Base-by-base conservation (phyloP, 768 basidiomycete genomes). In the Hericium alpestre region DNA sequence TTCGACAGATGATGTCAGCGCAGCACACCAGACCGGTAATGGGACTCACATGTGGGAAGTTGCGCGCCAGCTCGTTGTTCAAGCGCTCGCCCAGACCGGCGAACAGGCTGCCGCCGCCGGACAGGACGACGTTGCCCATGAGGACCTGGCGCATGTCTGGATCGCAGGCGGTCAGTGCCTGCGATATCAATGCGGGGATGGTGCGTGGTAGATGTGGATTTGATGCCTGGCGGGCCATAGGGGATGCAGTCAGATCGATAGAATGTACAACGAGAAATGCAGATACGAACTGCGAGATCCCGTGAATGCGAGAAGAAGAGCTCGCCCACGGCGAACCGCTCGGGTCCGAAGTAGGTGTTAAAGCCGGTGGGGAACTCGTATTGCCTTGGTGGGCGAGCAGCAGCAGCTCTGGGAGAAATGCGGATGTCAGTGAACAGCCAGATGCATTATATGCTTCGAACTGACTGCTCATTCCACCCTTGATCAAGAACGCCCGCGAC, bases 331-430 rank as follows among this genome's bases (percentile, higher is more conserved):
- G 78, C 74, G 69, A 83, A 90, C 38, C 95, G 81, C 66, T 97
- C 90, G 9, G 78, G 65, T 0, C 86, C 88, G 70, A 93, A 96
- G 65, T 83, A 84, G 10, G 82, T 76, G 66, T 85, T 91, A 73
- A 83, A 97, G 1, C 96, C 96, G 38, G 90, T 92, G 0, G 96
- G 91, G 73, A 99, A 97, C 72, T 99, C 96, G 72, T 95, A 98
- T 61, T 81, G 86, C 61, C 79, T 79, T 41, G 75, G 68, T 6
- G 79, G 79, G 41, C 82, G 79, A 55, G 76, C 70, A 12, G 76
- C 73, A 47, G 83, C 86, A 51, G 72, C 74, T 61, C 89, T 90
- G 65, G n/a, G 58, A 49, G 56, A 23, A 2, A 15, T 18, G 12
- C 38, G 27, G 39, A 20, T 53, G 20, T 54, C 39, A 56, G 39